A percentile compares a stretch with the other conserved stretches of the same genome.
These are phyloP conservation scores for Globisporangium nunn DNA, from an alignment of 352 stramenopile species.

Conservation along the genomic window DNA sequence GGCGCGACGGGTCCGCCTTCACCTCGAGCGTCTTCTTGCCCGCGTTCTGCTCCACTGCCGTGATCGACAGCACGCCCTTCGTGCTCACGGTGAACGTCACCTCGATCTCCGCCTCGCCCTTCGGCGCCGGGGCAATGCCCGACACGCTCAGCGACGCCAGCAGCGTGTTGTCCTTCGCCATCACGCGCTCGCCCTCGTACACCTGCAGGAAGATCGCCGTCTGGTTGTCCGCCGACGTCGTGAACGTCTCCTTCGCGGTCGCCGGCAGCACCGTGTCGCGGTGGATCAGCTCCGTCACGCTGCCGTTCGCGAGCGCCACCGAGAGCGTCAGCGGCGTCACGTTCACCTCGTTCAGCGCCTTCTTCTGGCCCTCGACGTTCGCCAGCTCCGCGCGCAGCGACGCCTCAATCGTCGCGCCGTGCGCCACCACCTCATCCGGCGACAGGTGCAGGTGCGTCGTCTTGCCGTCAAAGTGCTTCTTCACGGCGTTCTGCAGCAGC, in stretches of 20 bases:
- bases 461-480: conserved; percentile 85
- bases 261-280: conserved; percentile 88
- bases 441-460: conserved; percentile 79
- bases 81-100: conserved; percentile 91
- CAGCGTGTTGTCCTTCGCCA: conserved; percentile 96
- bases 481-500: conserved; percentile 82
- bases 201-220: conserved; percentile 88
- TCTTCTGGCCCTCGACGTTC: conserved; percentile 59
- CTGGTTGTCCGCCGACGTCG: conserved; percentile 90
- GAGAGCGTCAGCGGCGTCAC: conserved; percentile 91
- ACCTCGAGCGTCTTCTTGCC: conserved; percentile 75
- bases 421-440: conserved; percentile 88
- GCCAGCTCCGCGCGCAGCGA: conserved; percentile 61
- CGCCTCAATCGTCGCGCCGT: conserved; percentile 84
- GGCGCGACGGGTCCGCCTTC: conserved; percentile 60
- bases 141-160: conserved; percentile 88
- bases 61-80: conserved; percentile 94
- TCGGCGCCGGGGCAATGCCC: conserved; percentile 84
- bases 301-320: conserved; percentile 87
- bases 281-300: conserved; percentile 89
- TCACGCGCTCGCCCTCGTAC: conserved; percentile 94
- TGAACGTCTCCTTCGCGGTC: conserved; percentile 78
- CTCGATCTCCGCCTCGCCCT: conserved; percentile 90
- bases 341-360: conserved; percentile 79
- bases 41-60: conserved; percentile 69